Conservation (phyloP, 2,329 filamentous ascomycete species). For the Penicillium hesseltinei region DNA sequence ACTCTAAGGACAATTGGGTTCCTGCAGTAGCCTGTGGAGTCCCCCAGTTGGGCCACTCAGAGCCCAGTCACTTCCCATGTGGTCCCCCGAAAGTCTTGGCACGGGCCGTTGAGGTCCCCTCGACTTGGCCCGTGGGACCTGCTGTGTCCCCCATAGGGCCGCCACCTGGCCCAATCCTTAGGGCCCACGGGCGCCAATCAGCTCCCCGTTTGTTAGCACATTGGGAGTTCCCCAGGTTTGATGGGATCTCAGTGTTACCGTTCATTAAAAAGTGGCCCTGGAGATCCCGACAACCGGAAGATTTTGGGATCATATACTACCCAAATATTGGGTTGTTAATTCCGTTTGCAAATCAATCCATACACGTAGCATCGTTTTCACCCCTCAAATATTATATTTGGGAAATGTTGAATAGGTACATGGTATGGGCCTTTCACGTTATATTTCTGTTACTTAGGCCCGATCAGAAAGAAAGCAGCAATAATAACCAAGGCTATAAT, state of each 20-base stretch:
- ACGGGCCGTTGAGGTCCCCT: not conserved
- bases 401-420: too few relatives aligned
- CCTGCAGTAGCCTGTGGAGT: slow-evolving; percentile 8
- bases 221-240: slow-evolving; percentile 15
- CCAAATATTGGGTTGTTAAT: not conserved
- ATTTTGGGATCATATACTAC: not conserved
- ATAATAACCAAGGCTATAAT: not conserved
- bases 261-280: not conserved
- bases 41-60: slow-evolving; percentile 14
- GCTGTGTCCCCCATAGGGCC: not conserved
- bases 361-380: not conserved
- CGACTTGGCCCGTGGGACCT: slow-evolving; percentile 3
- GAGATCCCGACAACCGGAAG: not conserved
- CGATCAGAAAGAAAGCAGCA: not conserved
- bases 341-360: slow-evolving; percentile 7
- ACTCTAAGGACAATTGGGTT: slow-evolving; percentile 27
- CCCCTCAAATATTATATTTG: not conserved
- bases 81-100: slow-evolving; percentile 18
- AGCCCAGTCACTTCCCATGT: slow-evolving; percentile 13
- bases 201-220: slow-evolving; percentile 12
- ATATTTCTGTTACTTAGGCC: too few relatives aligned
- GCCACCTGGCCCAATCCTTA: not conserved
- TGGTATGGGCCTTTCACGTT: too few relatives aligned
- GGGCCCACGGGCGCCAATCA: slow-evolving; percentile 18
- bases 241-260: slow-evolving; percentile 7